Evolutionary conservation across 306 rosid genomes (phyloP), one percentile per base, ranked within the genome.

Genomic region (Vicia villosa): DNA sequence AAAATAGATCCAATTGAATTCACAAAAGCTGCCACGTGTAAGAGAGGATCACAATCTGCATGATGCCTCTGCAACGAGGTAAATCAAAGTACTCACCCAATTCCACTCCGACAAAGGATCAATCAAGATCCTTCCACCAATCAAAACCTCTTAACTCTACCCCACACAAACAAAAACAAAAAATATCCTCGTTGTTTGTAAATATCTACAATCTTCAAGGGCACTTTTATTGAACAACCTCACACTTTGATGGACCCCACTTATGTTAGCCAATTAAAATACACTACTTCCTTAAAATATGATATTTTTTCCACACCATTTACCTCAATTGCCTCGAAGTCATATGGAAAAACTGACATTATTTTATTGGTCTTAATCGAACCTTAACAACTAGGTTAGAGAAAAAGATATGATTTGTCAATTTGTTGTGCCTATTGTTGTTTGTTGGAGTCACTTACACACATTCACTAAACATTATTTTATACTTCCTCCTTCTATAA

Each of bases 81-180:
- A 26, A 59, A 63, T 30, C 46, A 45, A n/a, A 66, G 74, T 74
- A 63, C 82, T 78, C 67, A 8, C 71, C n/a, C 59, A 60, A 75
- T 70, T 70, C 30, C 79, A 58, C 77, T 55, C 45, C 30, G 63
- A 8, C 79, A 70, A 76, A 61, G 28, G 9, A 37, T 68, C 79
- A 15, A 37, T 68, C 79, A 66, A 65, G 78, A 72, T 49, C 55
- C 22, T 85, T 50, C 84, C 41, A 73, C 90, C 82, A 83, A 85
- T 85, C 76, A 77, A 41, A 66, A 50, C 15, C 20, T 37, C 6
- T 38, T 15, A 14, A 54, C 21, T 13, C 14, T 49, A 40, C 82
- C 55, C 56, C 13, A 64, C 68, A 32, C 55, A 63, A 26, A 43
- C 19, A 15, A 6, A 13, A 14, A 59, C 32, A n/a, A 28, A 28